These are phyloP conservation scores for Escallonia rubra DNA, from an alignment of 129 eudicot genomes.

Conservation along the genomic window DNA sequence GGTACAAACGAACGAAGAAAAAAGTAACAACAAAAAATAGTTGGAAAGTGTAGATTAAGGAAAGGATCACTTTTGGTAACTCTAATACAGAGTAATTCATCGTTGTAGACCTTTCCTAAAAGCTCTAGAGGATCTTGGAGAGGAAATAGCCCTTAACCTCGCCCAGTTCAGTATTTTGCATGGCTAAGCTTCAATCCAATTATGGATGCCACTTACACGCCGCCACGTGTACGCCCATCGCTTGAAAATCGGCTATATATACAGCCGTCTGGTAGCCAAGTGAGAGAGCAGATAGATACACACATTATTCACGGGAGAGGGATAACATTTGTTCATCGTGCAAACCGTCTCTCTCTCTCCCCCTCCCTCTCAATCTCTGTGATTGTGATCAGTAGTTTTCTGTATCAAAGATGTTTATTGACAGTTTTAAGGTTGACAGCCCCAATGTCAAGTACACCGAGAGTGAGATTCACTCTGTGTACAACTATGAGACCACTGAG, in stretches of 20 bases:
- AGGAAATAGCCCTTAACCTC: no score
- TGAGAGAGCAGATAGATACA: neutral
- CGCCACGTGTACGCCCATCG: conserved; percentile 1
- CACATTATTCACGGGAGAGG: neutral
- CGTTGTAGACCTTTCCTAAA: no score
- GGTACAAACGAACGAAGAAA: no score
- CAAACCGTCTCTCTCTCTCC: neutral
- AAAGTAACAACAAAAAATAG: no score
- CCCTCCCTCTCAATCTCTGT: no score
- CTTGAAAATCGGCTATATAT: neutral
- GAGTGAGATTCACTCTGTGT: conserved; percentile 67
- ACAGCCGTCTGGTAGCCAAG: neutral
- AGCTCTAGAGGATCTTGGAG: no score
- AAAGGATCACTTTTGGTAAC: no score
- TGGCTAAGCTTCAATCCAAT: conserved; percentile 1
- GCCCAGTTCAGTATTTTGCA: neutral
- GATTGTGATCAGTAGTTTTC: neutral
- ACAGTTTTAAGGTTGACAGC: conserved; percentile 93
- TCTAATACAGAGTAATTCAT: no score
- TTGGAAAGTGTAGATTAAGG: no score
- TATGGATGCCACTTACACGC: neutral
- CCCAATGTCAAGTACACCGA: conserved; percentile 88
- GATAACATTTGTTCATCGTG: neutral
- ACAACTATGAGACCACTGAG: conserved; percentile 87
- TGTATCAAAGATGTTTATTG: conserved; percentile 60